Percentiles rank a stretch among this genome's conserved stretches.
Conservation (phyloP, 169 alveolate species). For the Plasmodium malariae region DNA sequence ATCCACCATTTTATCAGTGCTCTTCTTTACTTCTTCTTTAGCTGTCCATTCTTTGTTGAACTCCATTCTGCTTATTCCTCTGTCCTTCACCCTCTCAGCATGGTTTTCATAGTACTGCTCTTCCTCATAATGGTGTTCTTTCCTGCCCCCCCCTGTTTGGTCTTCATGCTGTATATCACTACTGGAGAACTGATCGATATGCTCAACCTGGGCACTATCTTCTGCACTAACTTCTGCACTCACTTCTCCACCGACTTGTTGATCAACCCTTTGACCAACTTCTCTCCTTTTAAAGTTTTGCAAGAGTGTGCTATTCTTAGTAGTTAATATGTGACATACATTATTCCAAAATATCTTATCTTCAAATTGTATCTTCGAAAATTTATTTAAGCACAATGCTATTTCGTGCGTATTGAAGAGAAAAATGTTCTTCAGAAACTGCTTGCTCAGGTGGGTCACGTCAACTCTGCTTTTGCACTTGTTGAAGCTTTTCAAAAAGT, state of each 20-base stretch:
- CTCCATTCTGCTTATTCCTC: too few species aligned
- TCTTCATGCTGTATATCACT: too few species aligned
- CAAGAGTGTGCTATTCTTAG: too few species aligned
- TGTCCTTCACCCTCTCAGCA: background rate
- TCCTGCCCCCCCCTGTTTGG: too few species aligned
- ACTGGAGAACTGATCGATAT: too few species aligned
- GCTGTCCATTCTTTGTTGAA: too few species aligned
- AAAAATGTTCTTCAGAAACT: constrained; percentile 36
- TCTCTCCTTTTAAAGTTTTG: too few species aligned
- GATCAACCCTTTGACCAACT: background rate
- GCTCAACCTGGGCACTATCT: too few species aligned
- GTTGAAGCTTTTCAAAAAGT: constrained; percentile 41
- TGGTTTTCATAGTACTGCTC: too few species aligned
- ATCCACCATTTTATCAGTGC: background rate
- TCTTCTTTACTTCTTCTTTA: background rate
- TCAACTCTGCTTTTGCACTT: constrained; percentile 48
- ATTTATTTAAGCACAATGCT: constrained; percentile 52
- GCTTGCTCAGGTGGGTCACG: constrained; percentile 39
- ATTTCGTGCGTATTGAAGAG: constrained; percentile 53
- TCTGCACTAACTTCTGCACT: too few species aligned
- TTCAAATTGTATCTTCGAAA: constrained; percentile 26
- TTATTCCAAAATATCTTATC: constrained; percentile 48
- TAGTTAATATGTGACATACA: constrained; percentile 42
- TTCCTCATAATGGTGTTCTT: too few species aligned
- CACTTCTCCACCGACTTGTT: background rate